Evolutionary conservation across 2,329 filamentous ascomycete genomes (phyloP), one percentile per base, ranked within the genome.

Genomic region (Fusarium praegraminearum): DNA sequence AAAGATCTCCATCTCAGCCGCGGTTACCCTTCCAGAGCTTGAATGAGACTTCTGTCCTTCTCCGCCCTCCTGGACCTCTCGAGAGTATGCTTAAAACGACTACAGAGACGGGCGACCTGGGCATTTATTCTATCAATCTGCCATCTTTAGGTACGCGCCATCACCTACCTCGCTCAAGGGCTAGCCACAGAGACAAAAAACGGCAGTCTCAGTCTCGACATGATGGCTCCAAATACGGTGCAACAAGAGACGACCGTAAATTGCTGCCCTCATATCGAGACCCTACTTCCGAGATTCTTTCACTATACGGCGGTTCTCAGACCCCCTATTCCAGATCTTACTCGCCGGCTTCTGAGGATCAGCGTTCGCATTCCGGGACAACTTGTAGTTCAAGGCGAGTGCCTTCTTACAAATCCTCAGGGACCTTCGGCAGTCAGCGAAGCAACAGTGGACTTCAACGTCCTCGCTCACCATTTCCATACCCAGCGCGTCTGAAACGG

Each of bases 61-160:
- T 84, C 16, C 80, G 78, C 46, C 85, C 81, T 2, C 85, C 87
- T 1, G 86, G 84, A 7, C 85, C 85, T 3, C 78, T 90, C n/a
- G 84, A 89, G 70, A 85, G 87, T 75, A 90, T 90, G 88, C 80
- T 90, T 62, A 90, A 87, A 78, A 90, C 85, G 5, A 89, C 86
- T 2, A 90, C 88, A 1, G 89, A 90, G 73, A 89, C 87, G 11
- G 88, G 88, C n/a, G 87, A 90, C 69, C 88, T 89, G 69, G 87
- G 87, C 7, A 78, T 86, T 51, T 90, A 89, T 75, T 87, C 85
- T 53, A 87, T 88, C 69, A 83, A 71, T 36, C 70, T 73, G 5
- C 54, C 66, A 12, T 78, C 80, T 15, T 77, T 78, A 8, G 76
- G 76, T 13, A 72, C 76, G 10, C 76, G 76, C 51, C 75, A 76